Base-by-base conservation (phyloP, 2,329 filamentous ascomycete species). In the Nemania sp. region DNA sequence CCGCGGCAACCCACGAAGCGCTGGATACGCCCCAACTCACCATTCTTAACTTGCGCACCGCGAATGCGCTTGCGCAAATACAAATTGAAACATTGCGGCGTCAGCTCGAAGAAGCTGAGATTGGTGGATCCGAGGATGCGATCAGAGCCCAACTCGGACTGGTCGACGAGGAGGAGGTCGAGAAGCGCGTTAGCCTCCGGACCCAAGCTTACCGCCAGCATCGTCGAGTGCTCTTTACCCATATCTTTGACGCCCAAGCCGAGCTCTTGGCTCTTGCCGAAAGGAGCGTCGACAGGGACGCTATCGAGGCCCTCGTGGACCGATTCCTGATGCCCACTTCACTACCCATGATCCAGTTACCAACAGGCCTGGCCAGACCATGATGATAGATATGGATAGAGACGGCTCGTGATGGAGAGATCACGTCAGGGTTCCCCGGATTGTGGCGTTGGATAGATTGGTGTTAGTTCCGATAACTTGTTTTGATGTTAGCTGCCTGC, bases 171-270 rank as follows among this genome's bases (percentile, higher is more conserved):
- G 54, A 54, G 1, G 66, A 68, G 59, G 2, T 71, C 2, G 62
- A 62, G 3, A 56, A 21, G 13, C 56, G 60, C 2, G 65, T 67
- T 1, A 62, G 51, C 21, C 3, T 15, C 3, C 49, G 49, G 12
- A 69, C 65, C 1, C 66, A 67, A 57, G 40, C 40, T n/a, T 70
- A 62, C 57, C 63, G 67, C 1, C 5, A 46, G 1, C 59, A 71
- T 2, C 67, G 67, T 17, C 48, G 58, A 2, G 43, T 37, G 0
- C 9, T 69, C 1, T 10, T 69, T 2, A 32, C 42, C 2, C 60
- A 65, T 20, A 48, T 72, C 20, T 62, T 68, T 17, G 18, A 25
- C 1, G 64, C 65, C 3, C 15, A 25, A 11, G 7, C 1, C 5
- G 60, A 29, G 13, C 56, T 69, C 13, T 2, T 17, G 17, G 20